These are phyloP conservation scores for Fusarium anguioides DNA, from an alignment of 2,329 filamentous ascomycete genomes.

Conservation along the genomic window DNA sequence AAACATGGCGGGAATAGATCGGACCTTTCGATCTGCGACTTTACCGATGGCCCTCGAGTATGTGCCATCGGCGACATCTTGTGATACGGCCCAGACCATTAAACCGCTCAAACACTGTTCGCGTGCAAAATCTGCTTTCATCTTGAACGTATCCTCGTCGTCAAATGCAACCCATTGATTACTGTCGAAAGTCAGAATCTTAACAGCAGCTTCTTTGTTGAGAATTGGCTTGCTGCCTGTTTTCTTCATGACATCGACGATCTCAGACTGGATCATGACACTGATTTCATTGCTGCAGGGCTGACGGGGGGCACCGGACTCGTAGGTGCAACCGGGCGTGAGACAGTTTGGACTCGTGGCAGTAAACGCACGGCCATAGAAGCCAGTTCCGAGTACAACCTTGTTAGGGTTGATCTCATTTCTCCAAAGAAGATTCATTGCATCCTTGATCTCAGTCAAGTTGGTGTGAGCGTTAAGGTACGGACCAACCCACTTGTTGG, in stretches of 20 bases:
- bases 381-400: conserved; percentile 56
- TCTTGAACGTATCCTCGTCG: background rate
- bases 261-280: background rate
- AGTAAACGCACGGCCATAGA: conserved; percentile 52
- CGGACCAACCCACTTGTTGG: conserved; percentile 46
- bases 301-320: background rate
- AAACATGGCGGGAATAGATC: background rate
- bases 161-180: background rate
- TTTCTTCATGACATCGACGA: background rate
- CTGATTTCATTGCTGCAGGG: background rate
- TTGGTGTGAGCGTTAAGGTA: conserved; percentile 57
- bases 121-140: background rate
- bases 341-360: conserved; percentile 27
- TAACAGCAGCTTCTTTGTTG: background rate
- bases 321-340: conserved; percentile 11
- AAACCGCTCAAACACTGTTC: background rate
- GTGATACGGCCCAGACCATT: background rate
- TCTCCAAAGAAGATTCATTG: conserved; percentile 59
- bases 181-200: background rate
- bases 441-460: conserved; percentile 57
- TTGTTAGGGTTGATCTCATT: conserved; percentile 54
- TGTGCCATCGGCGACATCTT: background rate
- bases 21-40: background rate
- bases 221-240: background rate
- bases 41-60: background rate